Conservation (phyloP, 495 filamentous ascomycete genomes). For the Thermothielavioides terrestris region DNA sequence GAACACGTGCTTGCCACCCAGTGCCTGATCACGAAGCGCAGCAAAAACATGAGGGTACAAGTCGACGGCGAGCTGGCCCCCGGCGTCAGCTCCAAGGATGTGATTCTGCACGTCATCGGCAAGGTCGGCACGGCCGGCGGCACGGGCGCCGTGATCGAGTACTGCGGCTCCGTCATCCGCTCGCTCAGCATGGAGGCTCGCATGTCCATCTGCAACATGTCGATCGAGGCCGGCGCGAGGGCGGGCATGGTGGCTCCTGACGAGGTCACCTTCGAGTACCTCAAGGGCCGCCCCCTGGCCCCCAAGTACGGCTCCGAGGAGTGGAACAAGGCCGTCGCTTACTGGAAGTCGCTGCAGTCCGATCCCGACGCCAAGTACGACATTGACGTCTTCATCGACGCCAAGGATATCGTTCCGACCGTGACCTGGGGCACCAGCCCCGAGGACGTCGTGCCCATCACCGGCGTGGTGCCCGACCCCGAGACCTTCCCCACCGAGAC, state of each 20-base stretch:
- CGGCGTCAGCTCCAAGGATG: conserved; percentile 93
- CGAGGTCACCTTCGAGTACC: conserved; percentile 87
- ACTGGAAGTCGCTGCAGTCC: conserved; percentile 81
- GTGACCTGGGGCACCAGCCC: conserved; percentile 96
- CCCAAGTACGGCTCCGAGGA: conserved; percentile 73
- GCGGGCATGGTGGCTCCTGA: conserved; percentile 97
- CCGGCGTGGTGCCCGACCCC: conserved; percentile 77
- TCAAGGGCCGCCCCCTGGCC: conserved; percentile 80
- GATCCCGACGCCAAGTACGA: conserved; percentile 84
- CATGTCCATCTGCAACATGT: conserved; percentile 99
- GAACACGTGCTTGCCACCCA: conserved; percentile 98
- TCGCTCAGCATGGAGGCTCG: conserved; percentile 89
- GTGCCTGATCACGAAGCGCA: conserved; percentile 84
- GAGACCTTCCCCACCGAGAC: conserved; percentile 70
- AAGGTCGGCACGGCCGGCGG: conserved; percentile 93
- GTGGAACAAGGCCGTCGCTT: conserved; percentile 81
- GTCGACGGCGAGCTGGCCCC: conserved; percentile 86
- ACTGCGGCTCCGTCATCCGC: conserved; percentile 87
- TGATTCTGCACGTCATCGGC: conserved; percentile 90
- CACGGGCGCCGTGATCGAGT: conserved; percentile 92
- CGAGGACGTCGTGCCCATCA: conserved; percentile 92
- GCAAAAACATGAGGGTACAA: conserved; percentile 97
- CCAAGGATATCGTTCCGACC: conserved; percentile 86
- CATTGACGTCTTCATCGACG: conserved; percentile 75
- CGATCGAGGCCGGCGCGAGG: conserved; percentile 93